Evolutionary conservation across 805 yeast species (phyloP), one percentile per base, ranked within the genome.

Genomic region (Hanseniaspora hatyaiensis): DNA sequence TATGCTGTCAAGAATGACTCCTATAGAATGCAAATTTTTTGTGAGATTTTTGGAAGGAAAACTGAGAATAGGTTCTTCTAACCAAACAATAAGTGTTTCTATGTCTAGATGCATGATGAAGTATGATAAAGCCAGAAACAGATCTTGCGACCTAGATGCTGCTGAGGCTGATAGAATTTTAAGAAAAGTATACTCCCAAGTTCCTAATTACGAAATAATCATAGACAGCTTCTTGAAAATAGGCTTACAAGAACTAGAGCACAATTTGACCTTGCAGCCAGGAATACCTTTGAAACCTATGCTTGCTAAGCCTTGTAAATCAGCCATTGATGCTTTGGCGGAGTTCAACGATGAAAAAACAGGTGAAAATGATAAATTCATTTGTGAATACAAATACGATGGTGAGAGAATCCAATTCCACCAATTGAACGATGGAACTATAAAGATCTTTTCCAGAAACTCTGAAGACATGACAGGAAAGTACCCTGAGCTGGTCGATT

Each of bases 371-470:
- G 48, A 44, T 30, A 75, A 75, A 50, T 92, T 92, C 59, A 88
- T 96, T 0, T 89, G 96, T 62, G 98, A 92, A 61, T 92, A 88
- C 65, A 92, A 92, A 59, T 92, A 92, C 58, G 98, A 92, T 61
- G 98, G 98, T 38, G 98, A 92, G 65, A 74, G 98, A 56, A 97
- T 97, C 0, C 98, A 92, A 61, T 80, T 92, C 9, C 98, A 92
- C 63, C 63, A 81, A 24, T 62, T 84, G 12, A 63, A 71, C 0
- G 73, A 73, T 55, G 89, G 92, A 1, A 64, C 71, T 9, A 79
- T 86, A 55, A 71, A 74, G 48, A 81, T 92, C 11, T 92, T 85
- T 62, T 88, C 96, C 2, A 75, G 98, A 64, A 92, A 89, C 63
- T 85, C 95, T 44, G 98, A 92, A 65, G 89, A 92, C 62, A 92